Percentiles rank a stretch among this genome's conserved stretches.
Evolutionary conservation across 495 filamentous ascomycete species (phyloP).

Genomic region (Penicillium dipodomyicola): DNA sequence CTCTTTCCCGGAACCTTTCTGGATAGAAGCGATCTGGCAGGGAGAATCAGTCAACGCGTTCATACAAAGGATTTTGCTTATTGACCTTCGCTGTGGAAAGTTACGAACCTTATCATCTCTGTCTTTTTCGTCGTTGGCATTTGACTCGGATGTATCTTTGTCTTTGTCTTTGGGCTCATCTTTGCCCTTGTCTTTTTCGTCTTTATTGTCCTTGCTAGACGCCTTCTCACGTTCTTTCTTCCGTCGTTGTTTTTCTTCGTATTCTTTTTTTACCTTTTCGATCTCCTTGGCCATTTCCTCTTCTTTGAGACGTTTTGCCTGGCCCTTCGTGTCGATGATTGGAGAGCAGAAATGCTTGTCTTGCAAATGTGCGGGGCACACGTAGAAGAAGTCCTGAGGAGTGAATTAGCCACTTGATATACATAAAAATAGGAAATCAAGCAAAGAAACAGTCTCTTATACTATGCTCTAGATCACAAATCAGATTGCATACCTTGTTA

Average conservation of each 20-base stretch:
- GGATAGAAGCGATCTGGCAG: conserved; percentile 39
- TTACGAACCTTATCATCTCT: conserved; percentile 52
- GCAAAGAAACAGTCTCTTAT: no score
- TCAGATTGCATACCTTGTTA: conserved; percentile 63
- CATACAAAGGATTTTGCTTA: not conserved
- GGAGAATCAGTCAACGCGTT: not conserved
- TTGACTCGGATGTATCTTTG: conserved; percentile 21
- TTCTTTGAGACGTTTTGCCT: conserved; percentile 62
- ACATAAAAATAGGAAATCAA: not conserved
- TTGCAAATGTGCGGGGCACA: conserved; percentile 80
- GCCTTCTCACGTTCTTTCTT: conserved; percentile 36
- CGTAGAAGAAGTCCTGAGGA: conserved; percentile 88
- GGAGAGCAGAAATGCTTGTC: conserved; percentile 79
- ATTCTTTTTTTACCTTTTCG: conserved; percentile 65
- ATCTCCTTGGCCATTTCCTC: conserved; percentile 69
- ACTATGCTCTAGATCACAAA: not conserved
- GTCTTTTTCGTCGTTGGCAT: conserved; percentile 50
- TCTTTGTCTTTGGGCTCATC: conserved; percentile 48
- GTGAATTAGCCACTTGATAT: not conserved
- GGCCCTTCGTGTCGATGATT: conserved; percentile 72
- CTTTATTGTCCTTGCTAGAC: conserved; percentile 39
- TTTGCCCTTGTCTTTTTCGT: conserved; percentile 49
- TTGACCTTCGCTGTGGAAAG: not conserved
- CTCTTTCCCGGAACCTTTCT: conserved; percentile 29
- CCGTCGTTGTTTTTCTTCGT: conserved; percentile 42